These are phyloP conservation scores for Beauveria sp. DNA, from an alignment of 2,329 filamentous ascomycete genomes.

Conservation along the genomic window DNA sequence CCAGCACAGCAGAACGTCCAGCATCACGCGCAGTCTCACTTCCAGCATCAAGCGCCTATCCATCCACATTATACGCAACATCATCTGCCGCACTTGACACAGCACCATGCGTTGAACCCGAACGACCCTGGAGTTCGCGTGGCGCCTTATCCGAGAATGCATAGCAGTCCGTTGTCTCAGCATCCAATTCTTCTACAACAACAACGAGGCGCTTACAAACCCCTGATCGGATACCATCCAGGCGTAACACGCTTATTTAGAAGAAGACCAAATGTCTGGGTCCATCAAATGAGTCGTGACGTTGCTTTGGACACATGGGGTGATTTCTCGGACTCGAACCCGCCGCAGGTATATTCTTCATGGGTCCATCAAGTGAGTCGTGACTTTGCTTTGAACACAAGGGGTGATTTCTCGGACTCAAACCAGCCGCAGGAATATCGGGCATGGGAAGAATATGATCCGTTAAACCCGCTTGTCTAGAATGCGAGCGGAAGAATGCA, in stretches of 20 bases:
- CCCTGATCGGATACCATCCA: constrained; percentile 14
- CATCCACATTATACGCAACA: neutral
- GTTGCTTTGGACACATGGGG: constrained; percentile 21
- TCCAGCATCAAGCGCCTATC: neutral
- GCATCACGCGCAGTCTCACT: neutral
- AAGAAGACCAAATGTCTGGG: constrained; percentile 15
- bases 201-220: constrained; percentile 14
- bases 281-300: constrained; percentile 10
- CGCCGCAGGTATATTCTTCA: no score
- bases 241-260: constrained; percentile 17
- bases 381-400: constrained; percentile 18
- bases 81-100: neutral
- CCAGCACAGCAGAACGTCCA: neutral
- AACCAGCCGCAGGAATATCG: neutral
- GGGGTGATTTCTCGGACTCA: constrained; percentile 12
- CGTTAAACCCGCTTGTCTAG: neutral
- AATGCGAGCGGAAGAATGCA: neutral
- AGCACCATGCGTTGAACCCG: neutral
- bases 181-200: neutral
- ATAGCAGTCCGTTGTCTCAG: neutral
- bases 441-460: constrained; percentile 9
- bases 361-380: constrained; percentile 14
- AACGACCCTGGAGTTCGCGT: neutral
- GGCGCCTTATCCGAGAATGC: constrained; percentile 7
- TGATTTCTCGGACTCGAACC: neutral